phyloP scores from a whole-genome alignment of 768 basidiomycete species.

The Podaxis sp. region DNA sequence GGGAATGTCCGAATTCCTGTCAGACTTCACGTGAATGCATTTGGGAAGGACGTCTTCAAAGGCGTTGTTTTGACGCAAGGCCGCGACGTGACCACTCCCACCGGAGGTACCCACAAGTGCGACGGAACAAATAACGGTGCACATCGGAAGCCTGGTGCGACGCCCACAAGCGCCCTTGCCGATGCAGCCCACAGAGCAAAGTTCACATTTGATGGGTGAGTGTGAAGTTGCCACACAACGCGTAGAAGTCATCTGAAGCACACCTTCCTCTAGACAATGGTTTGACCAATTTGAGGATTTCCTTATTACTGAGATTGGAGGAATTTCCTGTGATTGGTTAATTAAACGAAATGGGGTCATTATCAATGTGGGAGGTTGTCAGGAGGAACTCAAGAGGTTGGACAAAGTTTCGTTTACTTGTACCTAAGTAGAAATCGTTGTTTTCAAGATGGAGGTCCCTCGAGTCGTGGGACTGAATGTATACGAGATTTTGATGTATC shows the following conservation, averaged over 20 bases:
- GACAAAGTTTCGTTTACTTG: slow-evolving; percentile 37
- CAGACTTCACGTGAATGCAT: slow-evolving; percentile 39
- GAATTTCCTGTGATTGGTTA: slow-evolving; percentile 33
- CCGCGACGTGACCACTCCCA: slow-evolving; percentile 36
- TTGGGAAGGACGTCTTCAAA: slow-evolving; percentile 36
- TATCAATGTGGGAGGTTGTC: slow-evolving; percentile 38
- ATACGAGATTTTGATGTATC: too few relatives aligned
- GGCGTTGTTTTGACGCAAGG: slow-evolving; percentile 35
- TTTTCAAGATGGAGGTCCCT: too few relatives aligned
- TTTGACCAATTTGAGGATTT: slow-evolving; percentile 39
- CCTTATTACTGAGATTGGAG: slow-evolving; percentile 37
- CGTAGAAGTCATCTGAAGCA: background rate
- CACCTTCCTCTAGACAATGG: slow-evolving; percentile 26
- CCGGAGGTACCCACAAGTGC: slow-evolving; percentile 39
- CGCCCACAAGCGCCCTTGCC: slow-evolving; percentile 41
- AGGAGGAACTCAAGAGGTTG: slow-evolving; percentile 29
- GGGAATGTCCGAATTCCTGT: slow-evolving; percentile 21
- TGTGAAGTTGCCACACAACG: background rate
- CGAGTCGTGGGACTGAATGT: too few relatives aligned
- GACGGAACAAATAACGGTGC: slow-evolving; percentile 40
- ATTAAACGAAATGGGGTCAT: slow-evolving; percentile 33
- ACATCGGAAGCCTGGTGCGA: slow-evolving; percentile 36
- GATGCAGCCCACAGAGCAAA: slow-evolving; percentile 30
- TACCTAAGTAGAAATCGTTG: background rate
- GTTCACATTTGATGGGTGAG: slow-evolving; percentile 42